A percentile compares a stretch with the other conserved stretches of the same genome.
Evolutionary conservation across 2,329 filamentous ascomycete species (phyloP).

Genomic region (Podosphaera aphanis): DNA sequence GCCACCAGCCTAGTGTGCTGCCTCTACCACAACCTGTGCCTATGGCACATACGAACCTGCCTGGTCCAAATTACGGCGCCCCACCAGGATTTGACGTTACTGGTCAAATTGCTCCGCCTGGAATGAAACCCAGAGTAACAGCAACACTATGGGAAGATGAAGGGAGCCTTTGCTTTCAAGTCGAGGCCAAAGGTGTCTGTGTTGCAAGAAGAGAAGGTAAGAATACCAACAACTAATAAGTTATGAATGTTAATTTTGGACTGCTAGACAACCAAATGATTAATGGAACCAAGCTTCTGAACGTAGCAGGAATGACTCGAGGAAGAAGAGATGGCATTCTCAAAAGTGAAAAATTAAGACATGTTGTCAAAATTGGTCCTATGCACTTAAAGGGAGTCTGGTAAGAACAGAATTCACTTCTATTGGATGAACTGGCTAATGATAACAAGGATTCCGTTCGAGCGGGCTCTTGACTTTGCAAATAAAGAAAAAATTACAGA

Average conservation of each 20-base stretch:
- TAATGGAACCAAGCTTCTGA: conserved; percentile 89
- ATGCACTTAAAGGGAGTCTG: conserved; percentile 98
- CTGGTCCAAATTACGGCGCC: conserved; percentile 23
- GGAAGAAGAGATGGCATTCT: conserved; percentile 86
- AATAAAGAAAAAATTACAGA: conserved; percentile 99
- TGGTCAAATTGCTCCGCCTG: conserved; percentile 77
- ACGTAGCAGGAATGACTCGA: conserved; percentile 94
- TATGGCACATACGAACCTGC: conserved; percentile 23
- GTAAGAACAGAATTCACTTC: conserved; percentile 27
- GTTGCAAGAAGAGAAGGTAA: conserved; percentile 80
- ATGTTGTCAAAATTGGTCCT: conserved; percentile 95
- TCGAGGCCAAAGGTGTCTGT: conserved; percentile 87
- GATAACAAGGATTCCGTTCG: conserved; percentile 68
- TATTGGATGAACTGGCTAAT: neutral
- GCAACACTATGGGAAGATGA: conserved; percentile 97
- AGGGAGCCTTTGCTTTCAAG: conserved; percentile 90
- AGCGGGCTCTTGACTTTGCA: conserved; percentile 89
- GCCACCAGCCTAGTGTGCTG: conserved; percentile 39
- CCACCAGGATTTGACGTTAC: conserved; percentile 49
- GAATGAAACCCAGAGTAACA: conserved; percentile 89
- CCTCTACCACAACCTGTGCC: conserved; percentile 39
- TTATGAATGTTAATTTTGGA: conserved; percentile 2
- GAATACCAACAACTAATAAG: conserved; percentile 6
- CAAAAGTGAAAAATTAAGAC: conserved; percentile 89
- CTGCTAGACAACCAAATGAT: conserved; percentile 87